Evolutionary conservation across 2,329 filamentous ascomycete species (phyloP), one percentile per base, ranked within the genome.

Genomic region (Tolypocladium tundrense): DNA sequence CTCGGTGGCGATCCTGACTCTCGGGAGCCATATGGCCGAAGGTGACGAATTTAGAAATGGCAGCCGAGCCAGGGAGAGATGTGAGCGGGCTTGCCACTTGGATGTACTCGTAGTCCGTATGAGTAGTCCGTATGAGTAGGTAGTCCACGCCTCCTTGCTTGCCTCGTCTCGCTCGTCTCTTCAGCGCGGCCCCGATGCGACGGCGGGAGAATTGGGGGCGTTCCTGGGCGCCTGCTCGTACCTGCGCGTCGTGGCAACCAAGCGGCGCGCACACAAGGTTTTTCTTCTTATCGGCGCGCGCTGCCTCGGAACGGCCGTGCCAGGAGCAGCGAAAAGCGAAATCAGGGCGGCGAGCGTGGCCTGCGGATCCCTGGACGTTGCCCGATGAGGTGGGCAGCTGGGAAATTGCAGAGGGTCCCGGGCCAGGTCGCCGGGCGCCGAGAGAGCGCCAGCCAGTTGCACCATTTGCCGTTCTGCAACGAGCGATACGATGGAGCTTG

Each of bases 401-500:
- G 60, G 62, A 62, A 62, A 63, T 63, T 61, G 57, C 62, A 52
- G 57, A 58, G 60, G 56, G 59, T 54, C 21, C 43, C 43, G n/a
- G 55, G 48, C 43, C 39, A 39, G 6, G 16, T 35, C 48, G 45
- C 45, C 27, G 27, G 48, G 48, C 48, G 45, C 45, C 45, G 45
- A 50, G 45, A 50, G 45, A 50, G 41, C 45, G 27, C 45, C 45
- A 50, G 27, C 45, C 45, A 50, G 19, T 50, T 48, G 45, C 48
- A 51, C 16, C 27, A n/a, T 3, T 33, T 33, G 16, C 16, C 16
- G 11, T 6, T 33, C 35, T 37, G 35, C 27, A 19, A 35, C 8
- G 27, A 19, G 14, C 27, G 48, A 33, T 33, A 50, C 45, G 45
- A 50, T 50, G 45, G 14, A 27, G 43, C 24, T 31, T 31, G 43